Base-by-base conservation (phyloP, 306 rosid genomes). In the Vicia villosa region DNA sequence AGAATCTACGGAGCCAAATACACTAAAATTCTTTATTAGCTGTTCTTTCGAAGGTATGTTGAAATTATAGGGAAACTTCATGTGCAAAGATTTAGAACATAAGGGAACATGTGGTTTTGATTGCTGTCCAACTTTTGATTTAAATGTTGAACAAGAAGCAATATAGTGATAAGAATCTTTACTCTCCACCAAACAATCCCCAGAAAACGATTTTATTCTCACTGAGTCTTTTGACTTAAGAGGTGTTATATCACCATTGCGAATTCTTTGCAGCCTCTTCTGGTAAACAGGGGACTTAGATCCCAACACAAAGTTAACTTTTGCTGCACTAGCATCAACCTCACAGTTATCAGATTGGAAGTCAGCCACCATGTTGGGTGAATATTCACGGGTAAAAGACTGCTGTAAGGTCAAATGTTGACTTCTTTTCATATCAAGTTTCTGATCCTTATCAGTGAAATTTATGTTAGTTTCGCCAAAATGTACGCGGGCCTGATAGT, bases 51-150 rank as follows among this genome's bases (percentile, higher is more conserved):
- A 66, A 14, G 87, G 87, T 46, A 77, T 52, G 37, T 80, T 66
- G 62, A 70, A 70, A 66, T 66, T 51, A 63, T 54, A 77, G 16
- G 83, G 83, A 45, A 83, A 83, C 68, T 80, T 80, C 64, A 83
- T 74, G 66, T 45, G 10, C 67, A 83, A 21, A 32, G 60, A 65
- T 65, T 46, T 70, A 66, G 40, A 45, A 74, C 40, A 37, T 59
- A 13, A 2, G 14, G 80, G 66, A 50, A 24, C 70, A 46, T 36
- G 66, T 20, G 67, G 9, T 63, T 55, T 45, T 68, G 66, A 60
- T 38, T 15, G 63, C 13, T 28, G 32, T 36, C 56, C 51, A 42
- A 13, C 74, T 73, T 73, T 77, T n/a, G n/a, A n/a, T n/a, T n/a
- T n/a, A 43, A 63, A 51, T 20, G 34, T 63, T 20, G 81, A 60